Base-by-base conservation (phyloP, 2,329 filamentous ascomycete species). In the Colletotrichum godetiae region DNA sequence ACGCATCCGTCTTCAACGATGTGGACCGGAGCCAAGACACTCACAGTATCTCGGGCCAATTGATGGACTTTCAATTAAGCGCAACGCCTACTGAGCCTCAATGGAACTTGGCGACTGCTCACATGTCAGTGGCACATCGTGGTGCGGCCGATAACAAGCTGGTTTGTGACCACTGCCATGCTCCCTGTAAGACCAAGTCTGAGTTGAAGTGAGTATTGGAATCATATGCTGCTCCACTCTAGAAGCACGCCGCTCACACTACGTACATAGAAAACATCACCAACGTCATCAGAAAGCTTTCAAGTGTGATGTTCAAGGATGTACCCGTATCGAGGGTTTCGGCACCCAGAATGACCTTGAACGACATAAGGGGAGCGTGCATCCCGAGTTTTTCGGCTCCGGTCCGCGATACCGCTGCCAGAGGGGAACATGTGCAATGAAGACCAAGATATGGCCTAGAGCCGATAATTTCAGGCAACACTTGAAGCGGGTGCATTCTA, bases 391-490 rank as follows among this genome's bases (percentile, higher is more conserved):
- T 82, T 72, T 84, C 1, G 86, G 86, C 10, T 84, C 83, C 0
- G 85, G 84, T 57, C 88, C 88, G 73, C 85, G 85, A 52, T 94
- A 88, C 75, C 88, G 86, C 68, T 97, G 94, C 79, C 86, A 86
- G 63, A 83, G 89, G 6, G 82, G 82, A 7, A 78, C 83, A 19
- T 95, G 93, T 77, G 85, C 83, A 29, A 88, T 85, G 29, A 91
- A 86, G 74, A 84, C 84, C 1, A 97, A 97, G 80, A 84, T 88
- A 46, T 98, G 94, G 94, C 92, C 93, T 0, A 90, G 95, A 27
- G 86, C 92, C 63, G 95, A 98, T 81, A 98, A 98, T 78, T 98
- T 98, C 81, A 92, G 92, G 74, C 91, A 92, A 46, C 95, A 98
- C 79, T 87, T 97, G 58, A 86, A 84, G 62, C 89, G 92, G 12